These are phyloP conservation scores for Termitomyces sp. DNA, from an alignment of 768 basidiomycete species.

Conservation along the genomic window DNA sequence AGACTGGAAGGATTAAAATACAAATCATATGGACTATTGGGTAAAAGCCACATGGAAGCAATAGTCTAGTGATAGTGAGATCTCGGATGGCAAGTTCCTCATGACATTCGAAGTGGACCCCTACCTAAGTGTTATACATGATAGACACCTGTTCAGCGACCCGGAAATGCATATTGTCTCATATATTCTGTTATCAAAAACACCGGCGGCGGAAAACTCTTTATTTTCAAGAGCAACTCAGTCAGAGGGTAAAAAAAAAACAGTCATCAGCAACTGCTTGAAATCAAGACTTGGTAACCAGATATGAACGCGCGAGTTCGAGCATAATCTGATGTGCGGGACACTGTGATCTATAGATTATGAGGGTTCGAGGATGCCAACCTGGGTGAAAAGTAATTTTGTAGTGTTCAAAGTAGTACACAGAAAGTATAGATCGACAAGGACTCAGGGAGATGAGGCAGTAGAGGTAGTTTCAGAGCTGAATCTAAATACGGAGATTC, in stretches of 20 bases:
- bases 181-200: constrained; percentile 20
- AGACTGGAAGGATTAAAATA: constrained; percentile 29
- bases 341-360: not conserved
- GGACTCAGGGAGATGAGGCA: not conserved
- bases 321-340: not conserved
- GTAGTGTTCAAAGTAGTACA: not conserved
- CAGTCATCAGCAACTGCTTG: not conserved
- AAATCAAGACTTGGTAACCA: not conserved
- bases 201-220: constrained; percentile 27
- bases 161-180: constrained; percentile 29
- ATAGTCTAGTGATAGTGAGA: constrained; percentile 53
- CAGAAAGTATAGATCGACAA: not conserved
- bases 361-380: not conserved
- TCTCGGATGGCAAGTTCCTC: constrained; percentile 43
- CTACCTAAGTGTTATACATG: too few relatives aligned
- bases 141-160: constrained; percentile 15
- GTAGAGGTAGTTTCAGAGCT: too few relatives aligned
- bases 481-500: not conserved
- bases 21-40: constrained; percentile 18
- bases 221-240: not conserved
- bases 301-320: not conserved
- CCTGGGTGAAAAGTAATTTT: not conserved
- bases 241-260: not conserved
- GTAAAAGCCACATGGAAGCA: constrained; percentile 31
- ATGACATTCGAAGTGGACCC: constrained; percentile 21